Conservation (phyloP, 2,329 filamentous ascomycete species). For the Diaporthe sp. region DNA sequence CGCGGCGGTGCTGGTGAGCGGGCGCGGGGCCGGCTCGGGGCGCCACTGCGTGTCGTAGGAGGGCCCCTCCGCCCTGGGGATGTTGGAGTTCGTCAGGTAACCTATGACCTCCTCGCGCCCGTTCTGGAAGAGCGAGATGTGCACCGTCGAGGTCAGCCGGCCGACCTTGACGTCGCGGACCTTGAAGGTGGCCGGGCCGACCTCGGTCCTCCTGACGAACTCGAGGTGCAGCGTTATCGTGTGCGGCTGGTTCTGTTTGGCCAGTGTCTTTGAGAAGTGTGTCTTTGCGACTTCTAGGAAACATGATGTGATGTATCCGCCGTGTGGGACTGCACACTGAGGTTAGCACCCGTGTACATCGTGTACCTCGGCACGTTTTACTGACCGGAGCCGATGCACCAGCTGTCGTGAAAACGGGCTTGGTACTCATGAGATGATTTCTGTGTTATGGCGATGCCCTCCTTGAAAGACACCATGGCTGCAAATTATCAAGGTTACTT, state of each 20-base stretch:
- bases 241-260: conserved; percentile 49
- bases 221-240: conserved; percentile 56
- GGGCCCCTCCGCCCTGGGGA: neutral
- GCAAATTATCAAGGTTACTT: neutral
- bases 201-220: conserved; percentile 54
- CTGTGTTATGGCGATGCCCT: conserved; percentile 5
- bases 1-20: neutral
- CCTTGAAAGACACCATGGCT: conserved; percentile 10
- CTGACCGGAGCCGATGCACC: conserved; percentile 26
- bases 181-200: conserved; percentile 53
- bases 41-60: conserved; percentile 19
- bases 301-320: conserved; percentile 58
- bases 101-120: conserved; percentile 49
- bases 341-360: neutral
- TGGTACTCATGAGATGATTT: conserved; percentile 18
- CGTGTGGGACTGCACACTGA: conserved; percentile 55
- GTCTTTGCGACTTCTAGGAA: conserved; percentile 52
- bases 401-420: neutral
- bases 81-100: conserved; percentile 55
- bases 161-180: conserved; percentile 58
- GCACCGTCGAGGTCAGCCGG: conserved; percentile 48
- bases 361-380: conserved; percentile 19
- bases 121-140: conserved; percentile 56
- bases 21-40: conserved; percentile 10
- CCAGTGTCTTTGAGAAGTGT: conserved; percentile 48